Conservation (phyloP, 2,329 filamentous ascomycete genomes). For the Torrubiella hemipterigena region DNA sequence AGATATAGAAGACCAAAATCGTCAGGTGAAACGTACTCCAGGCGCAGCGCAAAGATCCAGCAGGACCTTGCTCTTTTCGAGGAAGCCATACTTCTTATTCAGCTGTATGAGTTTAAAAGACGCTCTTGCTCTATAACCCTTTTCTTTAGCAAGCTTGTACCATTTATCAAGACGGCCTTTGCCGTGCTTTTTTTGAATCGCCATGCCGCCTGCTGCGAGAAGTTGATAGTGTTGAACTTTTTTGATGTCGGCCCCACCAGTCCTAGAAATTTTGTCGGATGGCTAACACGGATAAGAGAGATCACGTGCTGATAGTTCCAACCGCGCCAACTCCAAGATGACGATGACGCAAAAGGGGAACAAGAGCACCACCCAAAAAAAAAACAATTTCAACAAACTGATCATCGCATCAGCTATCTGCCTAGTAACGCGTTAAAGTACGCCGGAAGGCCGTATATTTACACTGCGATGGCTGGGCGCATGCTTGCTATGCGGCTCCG, state of each 20-base stretch:
- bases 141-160: conserved; percentile 98
- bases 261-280: conserved; percentile 21
- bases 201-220: conserved; percentile 59
- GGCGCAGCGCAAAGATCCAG: conserved; percentile 96
- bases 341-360: too few relatives aligned
- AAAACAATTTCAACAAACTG: too few relatives aligned
- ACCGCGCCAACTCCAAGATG: too few relatives aligned
- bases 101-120: conserved; percentile 97
- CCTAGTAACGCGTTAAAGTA: too few relatives aligned
- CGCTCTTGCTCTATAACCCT: conserved; percentile 88
- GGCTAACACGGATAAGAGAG: conserved; percentile 14
- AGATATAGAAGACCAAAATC: not conserved
- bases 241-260: conserved; percentile 2
- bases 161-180: conserved; percentile 98
- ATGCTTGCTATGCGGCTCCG: conserved; percentile 57
- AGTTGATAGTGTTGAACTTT: conserved; percentile 2
- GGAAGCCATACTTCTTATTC: conserved; percentile 98
- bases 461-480: conserved; percentile 21
- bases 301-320: conserved; percentile 21
- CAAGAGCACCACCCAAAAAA: too few relatives aligned
- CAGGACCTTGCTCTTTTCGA: conserved; percentile 92
- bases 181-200: conserved; percentile 96
- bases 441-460: too few relatives aligned
- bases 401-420: too few relatives aligned
- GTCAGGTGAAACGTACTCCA: conserved; percentile 46